These are phyloP conservation scores for Malbranchea cinnamomea DNA, from an alignment of 2,329 filamentous ascomycete species.

Conservation along the genomic window DNA sequence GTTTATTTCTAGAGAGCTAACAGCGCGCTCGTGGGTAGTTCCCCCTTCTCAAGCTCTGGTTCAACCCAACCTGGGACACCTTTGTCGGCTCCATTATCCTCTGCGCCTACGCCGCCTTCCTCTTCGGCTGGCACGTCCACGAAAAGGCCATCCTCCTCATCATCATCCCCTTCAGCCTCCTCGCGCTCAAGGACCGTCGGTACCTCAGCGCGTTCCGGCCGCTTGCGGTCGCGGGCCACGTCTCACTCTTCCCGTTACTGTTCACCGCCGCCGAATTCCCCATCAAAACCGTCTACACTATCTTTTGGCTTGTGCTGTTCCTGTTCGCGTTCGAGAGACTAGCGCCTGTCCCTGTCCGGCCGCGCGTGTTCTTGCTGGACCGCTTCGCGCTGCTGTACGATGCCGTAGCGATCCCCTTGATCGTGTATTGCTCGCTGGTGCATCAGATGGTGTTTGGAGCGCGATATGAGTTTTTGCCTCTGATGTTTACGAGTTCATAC, in stretches of 20 bases:
- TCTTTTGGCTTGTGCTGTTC: constrained; percentile 81
- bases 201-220: constrained; percentile 87
- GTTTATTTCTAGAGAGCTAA: constrained; percentile 6
- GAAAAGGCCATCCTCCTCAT: constrained; percentile 92
- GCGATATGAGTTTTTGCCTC: constrained; percentile 72
- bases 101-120: constrained; percentile 88
- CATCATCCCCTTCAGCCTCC: constrained; percentile 86
- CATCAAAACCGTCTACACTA: constrained; percentile 82
- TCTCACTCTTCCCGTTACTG: constrained; percentile 84
- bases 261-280: constrained; percentile 90
- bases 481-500: constrained; percentile 97
- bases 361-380: constrained; percentile 80
- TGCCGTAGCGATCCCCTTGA: constrained; percentile 72
- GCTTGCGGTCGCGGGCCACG: constrained; percentile 81
- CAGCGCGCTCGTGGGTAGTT: constrained; percentile 30
- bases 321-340: constrained; percentile 74
- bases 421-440: constrained; percentile 72
- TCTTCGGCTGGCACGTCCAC: constrained; percentile 98
- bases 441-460: constrained; percentile 70
- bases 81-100: constrained; percentile 84
- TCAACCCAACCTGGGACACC: constrained; percentile 66
- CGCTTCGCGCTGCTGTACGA: constrained; percentile 84
- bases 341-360: constrained; percentile 64
- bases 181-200: constrained; percentile 76
- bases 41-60: constrained; percentile 69